Evolutionary conservation across 78 protist species (phyloP).

Genomic region (Abeoforma whisleri): DNA sequence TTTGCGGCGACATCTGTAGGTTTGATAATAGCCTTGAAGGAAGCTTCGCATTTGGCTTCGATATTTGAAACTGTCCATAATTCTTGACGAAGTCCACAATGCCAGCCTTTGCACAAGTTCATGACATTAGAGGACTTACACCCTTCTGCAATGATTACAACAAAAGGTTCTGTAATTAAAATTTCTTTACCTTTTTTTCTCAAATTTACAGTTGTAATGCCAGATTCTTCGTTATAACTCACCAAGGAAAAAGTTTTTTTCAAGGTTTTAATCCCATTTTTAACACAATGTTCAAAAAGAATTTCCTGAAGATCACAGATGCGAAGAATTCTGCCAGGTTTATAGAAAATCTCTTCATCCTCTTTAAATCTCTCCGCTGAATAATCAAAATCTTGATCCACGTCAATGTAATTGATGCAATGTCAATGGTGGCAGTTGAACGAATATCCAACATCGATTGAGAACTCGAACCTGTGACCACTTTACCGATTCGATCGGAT

Average conservation of each 20-base stretch:
- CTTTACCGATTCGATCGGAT: neutral
- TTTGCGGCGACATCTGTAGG: too few relatives aligned
- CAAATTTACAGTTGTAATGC: too few relatives aligned
- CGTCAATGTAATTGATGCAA: neutral
- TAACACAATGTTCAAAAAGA: neutral
- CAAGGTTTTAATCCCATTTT: neutral
- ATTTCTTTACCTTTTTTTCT: too few relatives aligned
- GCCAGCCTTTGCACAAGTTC: too few relatives aligned
- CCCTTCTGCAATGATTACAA: too few relatives aligned
- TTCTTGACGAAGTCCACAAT: too few relatives aligned
- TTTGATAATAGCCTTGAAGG: too few relatives aligned
- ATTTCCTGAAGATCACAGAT: neutral
- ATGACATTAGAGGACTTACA: too few relatives aligned
- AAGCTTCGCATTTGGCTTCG: too few relatives aligned
- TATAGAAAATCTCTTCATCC: neutral
- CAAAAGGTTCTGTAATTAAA: too few relatives aligned
- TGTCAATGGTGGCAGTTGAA: neutral
- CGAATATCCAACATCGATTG: neutral
- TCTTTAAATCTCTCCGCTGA: neutral
- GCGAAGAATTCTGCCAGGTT: neutral
- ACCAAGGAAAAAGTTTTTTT: neutral
- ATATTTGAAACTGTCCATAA: too few relatives aligned
- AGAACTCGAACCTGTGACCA: neutral
- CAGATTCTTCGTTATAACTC: neutral
- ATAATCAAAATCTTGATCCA: neutral